A percentile compares a stretch with the other conserved stretches of the same genome.
phyloP scores from a whole-genome alignment of 441 rosid genomes.

The Adansonia gregorii region DNA sequence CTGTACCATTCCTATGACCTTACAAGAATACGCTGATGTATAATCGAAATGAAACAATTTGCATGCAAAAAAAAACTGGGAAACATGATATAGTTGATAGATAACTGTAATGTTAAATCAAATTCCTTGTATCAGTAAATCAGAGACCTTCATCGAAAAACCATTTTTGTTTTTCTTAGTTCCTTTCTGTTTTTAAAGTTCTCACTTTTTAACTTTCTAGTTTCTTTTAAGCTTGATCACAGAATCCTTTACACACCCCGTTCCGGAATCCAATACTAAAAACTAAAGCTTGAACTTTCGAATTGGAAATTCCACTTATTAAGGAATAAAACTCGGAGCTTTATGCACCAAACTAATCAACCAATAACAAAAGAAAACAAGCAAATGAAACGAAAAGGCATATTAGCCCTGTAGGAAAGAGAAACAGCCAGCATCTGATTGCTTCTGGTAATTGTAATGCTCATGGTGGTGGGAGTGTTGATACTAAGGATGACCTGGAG shows the following conservation, averaged over 20 bases:
- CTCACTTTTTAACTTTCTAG: background rate
- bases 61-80: background rate
- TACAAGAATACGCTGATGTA: background rate
- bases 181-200: background rate
- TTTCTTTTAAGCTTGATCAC: background rate
- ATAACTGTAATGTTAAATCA: background rate
- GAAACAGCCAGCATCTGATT: constrained; percentile 51
- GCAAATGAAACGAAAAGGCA: background rate
- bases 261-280: background rate
- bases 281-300: constrained; percentile 4
- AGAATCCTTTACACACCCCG: background rate
- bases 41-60: constrained; percentile 1
- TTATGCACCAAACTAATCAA: background rate
- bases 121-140: background rate
- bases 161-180: background rate
- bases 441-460: constrained; percentile 58
- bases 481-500: constrained; percentile 43
- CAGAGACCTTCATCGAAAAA: background rate
- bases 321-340: background rate
- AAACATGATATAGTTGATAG: background rate
- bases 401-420: constrained; percentile 78
- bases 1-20: background rate
- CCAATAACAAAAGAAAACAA: background rate
- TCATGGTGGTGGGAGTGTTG: constrained; percentile 50
- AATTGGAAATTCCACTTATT: background rate